Percentiles rank a stretch among this genome's conserved stretches.
phyloP scores from a whole-genome alignment of 306 rosid genomes.

The Mimosa bimucronata region DNA sequence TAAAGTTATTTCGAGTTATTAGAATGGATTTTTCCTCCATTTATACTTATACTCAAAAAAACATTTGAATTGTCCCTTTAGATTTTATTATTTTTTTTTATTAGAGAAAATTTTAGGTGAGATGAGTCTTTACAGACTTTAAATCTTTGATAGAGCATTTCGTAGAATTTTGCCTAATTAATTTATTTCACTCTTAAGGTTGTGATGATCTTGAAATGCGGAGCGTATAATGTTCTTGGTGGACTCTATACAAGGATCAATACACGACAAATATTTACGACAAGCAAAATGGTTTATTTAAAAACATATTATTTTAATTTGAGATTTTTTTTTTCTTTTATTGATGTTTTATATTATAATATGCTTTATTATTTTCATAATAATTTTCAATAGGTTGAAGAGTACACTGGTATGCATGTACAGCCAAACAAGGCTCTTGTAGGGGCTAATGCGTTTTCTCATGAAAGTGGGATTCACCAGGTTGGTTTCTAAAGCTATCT shows the following conservation, averaged over 20 bases:
- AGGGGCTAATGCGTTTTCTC: constrained; percentile 96
- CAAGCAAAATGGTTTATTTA: constrained; percentile 87
- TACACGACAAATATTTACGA: constrained; percentile 61
- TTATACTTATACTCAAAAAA: too few relatives aligned
- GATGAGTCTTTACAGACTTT: too few relatives aligned
- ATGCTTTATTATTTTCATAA: neutral
- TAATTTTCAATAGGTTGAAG: constrained; percentile 70
- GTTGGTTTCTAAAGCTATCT: constrained; percentile 44
- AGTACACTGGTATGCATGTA: constrained; percentile 82
- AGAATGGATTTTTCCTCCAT: too few relatives aligned
- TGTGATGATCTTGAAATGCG: constrained; percentile 85
- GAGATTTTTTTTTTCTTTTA: neutral
- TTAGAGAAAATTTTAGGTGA: too few relatives aligned
- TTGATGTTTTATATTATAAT: constrained; percentile 11
- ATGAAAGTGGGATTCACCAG: constrained; percentile 99
- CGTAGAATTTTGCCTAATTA: neutral
- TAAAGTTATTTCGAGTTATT: too few relatives aligned
- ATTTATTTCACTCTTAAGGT: constrained; percentile 49
- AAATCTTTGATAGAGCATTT: too few relatives aligned
- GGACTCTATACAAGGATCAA: constrained; percentile 79
- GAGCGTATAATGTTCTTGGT: constrained; percentile 54
- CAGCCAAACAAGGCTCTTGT: constrained; percentile 96
- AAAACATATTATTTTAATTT: neutral
- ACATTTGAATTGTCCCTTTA: too few relatives aligned
- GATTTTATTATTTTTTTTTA: too few relatives aligned